Evolutionary conservation across 2,329 filamentous ascomycete genomes (phyloP), one percentile per base, ranked within the genome.

Genomic region (Penicillium nordicum): DNA sequence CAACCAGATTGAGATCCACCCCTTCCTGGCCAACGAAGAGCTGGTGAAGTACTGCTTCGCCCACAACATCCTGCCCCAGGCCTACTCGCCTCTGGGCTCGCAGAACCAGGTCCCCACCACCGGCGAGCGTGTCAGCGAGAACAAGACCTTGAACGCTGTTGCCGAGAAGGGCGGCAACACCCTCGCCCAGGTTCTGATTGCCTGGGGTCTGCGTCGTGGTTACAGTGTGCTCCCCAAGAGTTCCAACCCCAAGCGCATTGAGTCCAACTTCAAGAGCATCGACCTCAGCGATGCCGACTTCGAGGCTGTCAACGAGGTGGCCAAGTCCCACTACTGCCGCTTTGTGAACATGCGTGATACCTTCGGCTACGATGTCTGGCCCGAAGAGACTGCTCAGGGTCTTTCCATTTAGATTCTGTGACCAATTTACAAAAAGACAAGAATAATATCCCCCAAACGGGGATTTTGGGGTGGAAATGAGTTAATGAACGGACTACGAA

Each of bases 331-430:
- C 50, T 84, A 88, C 72, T 83, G 82, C 27, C 83, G 88, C 37
- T 90, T 91, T 67, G 88, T 91, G 57, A 90, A 91, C 77, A 90
- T 90, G 88, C 90, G 89, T 80, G 87, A 89, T 62, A 89, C 86
- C 1, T 90, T 90, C 72, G 88, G 88, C 7, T 89, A 88, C 70
- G 80, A 90, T 65, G 82, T 90, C 48, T 87, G 84, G 85, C 80
- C 84, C 0, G 82, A 86, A 67, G 84, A 86, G 76, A 67, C 67
- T 32, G 69, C 69, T 44, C 63, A 67, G 58, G 63, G 73, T 59
- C 34, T 73, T 29, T 70, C 70, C 50, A 68, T 64, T 57, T 71
- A 66, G 59, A 57, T 59, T 27, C 46, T 10, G 42, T 30, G 50
- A 32, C 16, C 30, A 11, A 37, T 44, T 49, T 49, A 53, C 12